Conservation (phyloP, 2,329 filamentous ascomycete species). For the Colletotrichum sp. region DNA sequence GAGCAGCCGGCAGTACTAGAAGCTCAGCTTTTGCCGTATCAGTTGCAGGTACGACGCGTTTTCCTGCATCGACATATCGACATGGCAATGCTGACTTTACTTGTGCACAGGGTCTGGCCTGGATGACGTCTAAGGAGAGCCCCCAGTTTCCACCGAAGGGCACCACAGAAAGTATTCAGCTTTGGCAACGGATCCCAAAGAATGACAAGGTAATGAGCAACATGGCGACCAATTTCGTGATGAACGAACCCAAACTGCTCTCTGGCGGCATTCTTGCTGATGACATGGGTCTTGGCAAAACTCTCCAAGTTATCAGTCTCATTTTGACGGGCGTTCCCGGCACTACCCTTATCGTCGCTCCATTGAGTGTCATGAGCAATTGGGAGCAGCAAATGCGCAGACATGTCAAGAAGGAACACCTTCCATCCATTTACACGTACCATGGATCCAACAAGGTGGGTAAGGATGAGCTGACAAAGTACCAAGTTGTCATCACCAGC, state of each 20-base stretch:
- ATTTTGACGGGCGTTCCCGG: conserved; percentile 65
- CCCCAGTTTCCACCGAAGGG: conserved; percentile 66
- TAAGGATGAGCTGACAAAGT: conserved; percentile 62
- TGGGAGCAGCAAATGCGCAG: conserved; percentile 81
- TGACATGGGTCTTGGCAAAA: conserved; percentile 94
- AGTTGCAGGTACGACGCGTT: conserved; percentile 57
- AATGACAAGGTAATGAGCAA: conserved; percentile 59
- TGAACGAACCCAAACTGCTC: conserved; percentile 64
- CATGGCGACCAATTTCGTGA: conserved; percentile 73
- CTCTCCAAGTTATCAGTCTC: conserved; percentile 82
- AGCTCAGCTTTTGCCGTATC: conserved; percentile 78
- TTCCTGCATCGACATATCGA: not conserved
- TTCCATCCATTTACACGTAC: conserved; percentile 73
- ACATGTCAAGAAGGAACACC: conserved; percentile 70
- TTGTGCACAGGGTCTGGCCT: conserved; percentile 69
- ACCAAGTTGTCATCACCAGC: conserved; percentile 82
- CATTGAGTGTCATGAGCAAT: conserved; percentile 88
- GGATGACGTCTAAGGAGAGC: conserved; percentile 79
- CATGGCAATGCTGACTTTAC: not conserved
- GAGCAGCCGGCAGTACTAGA: conserved; percentile 68
- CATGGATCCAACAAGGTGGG: conserved; percentile 69
- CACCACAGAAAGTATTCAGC: conserved; percentile 68
- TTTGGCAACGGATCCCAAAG: conserved; percentile 69
- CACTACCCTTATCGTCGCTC: conserved; percentile 79
- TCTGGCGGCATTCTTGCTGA: conserved; percentile 88